Base-by-base conservation (phyloP, 805 yeast genomes). In the Candida sanyiensis region DNA sequence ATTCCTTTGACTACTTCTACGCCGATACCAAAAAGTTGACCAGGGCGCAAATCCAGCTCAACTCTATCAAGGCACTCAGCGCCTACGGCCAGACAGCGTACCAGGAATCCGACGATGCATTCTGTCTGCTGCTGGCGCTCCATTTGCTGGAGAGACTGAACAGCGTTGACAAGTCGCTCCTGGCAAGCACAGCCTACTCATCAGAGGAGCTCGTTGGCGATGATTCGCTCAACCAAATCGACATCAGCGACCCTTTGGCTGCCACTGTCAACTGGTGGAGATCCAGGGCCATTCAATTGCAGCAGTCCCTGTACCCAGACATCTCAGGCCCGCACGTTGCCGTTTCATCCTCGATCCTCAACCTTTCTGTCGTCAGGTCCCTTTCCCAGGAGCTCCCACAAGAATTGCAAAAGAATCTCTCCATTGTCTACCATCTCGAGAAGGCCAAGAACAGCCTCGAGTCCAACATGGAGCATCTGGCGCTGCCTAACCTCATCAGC, bases 221-320 rank as follows among this genome's bases (percentile, higher is more conserved):
- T 31, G 43, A 28, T 24, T 22, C 42, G 9, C 23, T 22, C 8
- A 32, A 35, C 15, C 31, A 31, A n/a, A 29, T 45, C 4, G 36
- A 33, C 17, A 25, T 46, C 4, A 27, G 43, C 20, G 44, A 40
- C 13, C 40, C 48, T 7, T 36, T 50, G 1, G 42, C 50, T 6
- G 83, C 80, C 1, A 64, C 80, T 3, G 61, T 72, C 3, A 64
- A 65, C 31, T 84, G 93, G 90, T 84, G 93, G 93, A 70, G 85
- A 56, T 63, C 82, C 6, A 70, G 94, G 59, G 75, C 80, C 4
- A 54, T 83, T 25, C 78, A 80, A 49, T 70, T 74, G 0, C 89
- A 81, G 41, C 63, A 72, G 39, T 75, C 87, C 0, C 55, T 83
- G n/a, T 64, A 77, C 30, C 70, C 77, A 3, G 90, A 84, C 50